These are phyloP conservation scores for Eleusine coracana DNA, from an alignment of 176 grass and related monocot genomes.

Conservation along the genomic window DNA sequence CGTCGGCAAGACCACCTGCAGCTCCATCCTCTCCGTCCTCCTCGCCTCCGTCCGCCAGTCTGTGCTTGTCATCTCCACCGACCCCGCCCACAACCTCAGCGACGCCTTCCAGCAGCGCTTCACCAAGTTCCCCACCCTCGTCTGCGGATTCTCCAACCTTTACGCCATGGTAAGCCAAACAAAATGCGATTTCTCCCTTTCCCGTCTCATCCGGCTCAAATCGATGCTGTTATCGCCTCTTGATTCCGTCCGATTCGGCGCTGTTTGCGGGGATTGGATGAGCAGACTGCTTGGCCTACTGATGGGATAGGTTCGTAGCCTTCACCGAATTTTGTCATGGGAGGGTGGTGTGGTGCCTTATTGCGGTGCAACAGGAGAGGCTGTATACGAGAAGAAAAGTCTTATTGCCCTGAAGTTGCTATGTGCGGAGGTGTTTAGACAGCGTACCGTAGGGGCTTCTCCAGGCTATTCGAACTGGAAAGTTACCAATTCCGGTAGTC, in stretches of 20 bases:
- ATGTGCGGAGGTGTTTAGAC: slow-evolving; percentile 1
- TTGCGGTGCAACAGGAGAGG: slow-evolving; percentile 11
- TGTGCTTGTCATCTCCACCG: slow-evolving; percentile 98
- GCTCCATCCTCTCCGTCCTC: slow-evolving; percentile 91
- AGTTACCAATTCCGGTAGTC: slow-evolving; percentile 35
- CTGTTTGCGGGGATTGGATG: slow-evolving; percentile 20
- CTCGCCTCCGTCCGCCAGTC: slow-evolving; percentile 84
- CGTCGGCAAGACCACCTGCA: slow-evolving; percentile 98
- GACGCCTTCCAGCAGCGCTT: slow-evolving; percentile 99
- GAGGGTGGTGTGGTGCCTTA: neutral
- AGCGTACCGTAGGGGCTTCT: neutral
- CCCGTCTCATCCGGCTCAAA: neutral
- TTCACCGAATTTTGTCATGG: slow-evolving; percentile 9
- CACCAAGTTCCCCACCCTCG: slow-evolving; percentile 99
- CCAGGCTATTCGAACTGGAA: slow-evolving; percentile 8
- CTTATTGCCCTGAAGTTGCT: neutral
- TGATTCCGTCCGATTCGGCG: slow-evolving; percentile 8
- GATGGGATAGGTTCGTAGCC: neutral
- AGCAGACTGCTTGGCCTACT: neutral
- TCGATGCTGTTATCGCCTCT: neutral
- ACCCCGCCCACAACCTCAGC: slow-evolving; percentile 98
- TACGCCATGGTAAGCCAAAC: slow-evolving; percentile 78
- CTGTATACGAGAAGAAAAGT: slow-evolving; percentile 1
- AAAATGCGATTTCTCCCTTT: neutral
- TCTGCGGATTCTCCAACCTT: slow-evolving; percentile 93